Conservation (phyloP, 106 monocot species). For the Apostasia shenzhenica region DNA sequence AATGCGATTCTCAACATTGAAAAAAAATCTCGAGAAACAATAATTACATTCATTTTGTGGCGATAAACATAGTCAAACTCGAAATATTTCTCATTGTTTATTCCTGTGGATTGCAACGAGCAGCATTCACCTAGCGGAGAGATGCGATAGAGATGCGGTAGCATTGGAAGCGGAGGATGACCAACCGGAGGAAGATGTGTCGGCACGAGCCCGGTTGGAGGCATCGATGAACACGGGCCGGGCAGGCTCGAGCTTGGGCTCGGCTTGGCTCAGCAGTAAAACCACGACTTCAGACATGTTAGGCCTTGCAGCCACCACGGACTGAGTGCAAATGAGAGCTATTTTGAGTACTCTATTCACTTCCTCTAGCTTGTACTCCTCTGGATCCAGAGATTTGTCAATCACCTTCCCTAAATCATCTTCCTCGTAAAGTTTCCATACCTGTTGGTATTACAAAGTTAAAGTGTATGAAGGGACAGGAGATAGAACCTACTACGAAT, state of each 20-base stretch:
- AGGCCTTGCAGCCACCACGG: constrained; percentile 42
- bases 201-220: constrained; percentile 17
- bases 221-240: constrained; percentile 51
- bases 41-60: too few relatives aligned
- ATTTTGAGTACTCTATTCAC: constrained; percentile 40
- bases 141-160: background rate
- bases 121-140: constrained; percentile 1
- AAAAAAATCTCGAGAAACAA: too few relatives aligned
- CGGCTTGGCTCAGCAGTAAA: constrained; percentile 36
- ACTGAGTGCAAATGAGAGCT: constrained; percentile 67
- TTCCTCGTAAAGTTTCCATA: constrained; percentile 53
- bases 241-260: constrained; percentile 18
- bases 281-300: constrained; percentile 62
- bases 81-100: too few relatives aligned
- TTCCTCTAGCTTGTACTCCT: constrained; percentile 29
- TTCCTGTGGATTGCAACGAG: background rate
- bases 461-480: too few relatives aligned
- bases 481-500: too few relatives aligned
- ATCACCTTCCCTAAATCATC: constrained; percentile 24
- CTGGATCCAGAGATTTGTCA: constrained; percentile 35
- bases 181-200: constrained; percentile 12
- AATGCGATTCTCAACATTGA: too few relatives aligned
- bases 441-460: constrained; percentile 15
- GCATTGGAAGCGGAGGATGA: constrained; percentile 39
- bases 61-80: too few relatives aligned